Evolutionary conservation across 2,329 filamentous ascomycete genomes (phyloP), one percentile per base, ranked within the genome.

Genomic region (Niveomyces coronatus): DNA sequence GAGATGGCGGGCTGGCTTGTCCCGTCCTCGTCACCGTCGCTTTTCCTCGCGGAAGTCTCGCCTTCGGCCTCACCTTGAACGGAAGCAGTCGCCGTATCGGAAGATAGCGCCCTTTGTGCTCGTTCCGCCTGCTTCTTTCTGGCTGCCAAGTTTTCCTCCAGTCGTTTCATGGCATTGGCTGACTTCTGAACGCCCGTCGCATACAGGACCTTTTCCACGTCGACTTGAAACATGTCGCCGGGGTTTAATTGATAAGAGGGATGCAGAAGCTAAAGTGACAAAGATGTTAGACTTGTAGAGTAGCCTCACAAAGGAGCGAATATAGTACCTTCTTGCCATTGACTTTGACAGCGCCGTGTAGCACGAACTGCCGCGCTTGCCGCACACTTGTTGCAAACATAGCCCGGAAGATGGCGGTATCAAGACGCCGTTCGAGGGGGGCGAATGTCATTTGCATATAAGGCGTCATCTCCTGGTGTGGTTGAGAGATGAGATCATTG

Each of bases 401-500:
- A 26, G 91, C 82, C 35, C 91, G 74, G 68, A 93, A 96, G 45
- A 98, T 79, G 49, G 91, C 88, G n/a, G 87, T 87, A 56, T 98
- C 91, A 44, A 98, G 64, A 52, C 91, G 76, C 57, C 91, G 73
- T 65, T 98, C 91, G 54, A 93, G 68, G 5, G 91, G 91, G 42
- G 85, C 85, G 65, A 85, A 98, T 3, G 83, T 81, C 89, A 96
- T 96, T 56, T 89, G 80, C 81, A 94, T 93, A 56, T 94, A 96
- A 7, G 91, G 91, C 22, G 83, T 93, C 54, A 69, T 69, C 26
- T 62, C 45, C 27, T 49, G 34, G 29, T 58, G 53, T n/a, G 57
- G 55, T 37, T 53, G 46, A 28, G 56, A 52, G 27, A 61, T 44
- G 39, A 57, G 48, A 28, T 49, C 40, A 18, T 62, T 61, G 27